These are phyloP conservation scores for Rugosomyces carneus DNA, from an alignment of 1,284 basidiomycete genomes.

Conservation along the genomic window DNA sequence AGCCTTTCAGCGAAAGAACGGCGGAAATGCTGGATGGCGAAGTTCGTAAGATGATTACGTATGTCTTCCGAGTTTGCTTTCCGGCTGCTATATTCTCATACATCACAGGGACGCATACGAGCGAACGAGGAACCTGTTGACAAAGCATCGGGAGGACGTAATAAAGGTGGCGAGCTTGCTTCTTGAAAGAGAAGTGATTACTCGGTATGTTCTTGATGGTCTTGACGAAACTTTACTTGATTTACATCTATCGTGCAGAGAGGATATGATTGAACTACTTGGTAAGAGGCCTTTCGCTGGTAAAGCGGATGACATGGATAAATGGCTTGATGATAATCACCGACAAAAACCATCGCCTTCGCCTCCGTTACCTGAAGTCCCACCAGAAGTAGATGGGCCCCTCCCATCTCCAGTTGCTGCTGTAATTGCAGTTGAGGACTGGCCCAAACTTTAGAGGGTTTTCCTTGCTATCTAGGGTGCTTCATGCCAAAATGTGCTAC, in stretches of 20 bases:
- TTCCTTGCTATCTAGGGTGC: slow-evolving; percentile 9
- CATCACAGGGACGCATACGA: slow-evolving; percentile 66
- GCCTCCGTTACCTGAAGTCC: slow-evolving; percentile 45
- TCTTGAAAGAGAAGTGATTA: slow-evolving; percentile 93
- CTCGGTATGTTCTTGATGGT: slow-evolving; percentile 49
- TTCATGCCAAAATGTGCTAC: slow-evolving; percentile 21
- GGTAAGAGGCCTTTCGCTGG: slow-evolving; percentile 81
- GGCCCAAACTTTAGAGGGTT: slow-evolving; percentile 19
- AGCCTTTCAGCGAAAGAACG: slow-evolving; percentile 97
- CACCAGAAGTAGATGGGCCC: slow-evolving; percentile 28
- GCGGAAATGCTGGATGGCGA: slow-evolving; percentile 89
- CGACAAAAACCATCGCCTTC: slow-evolving; percentile 46
- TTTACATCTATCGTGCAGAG: slow-evolving; percentile 23
- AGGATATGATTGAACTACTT: slow-evolving; percentile 84
- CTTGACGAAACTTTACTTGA: not conserved
- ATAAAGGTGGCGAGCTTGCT: slow-evolving; percentile 92
- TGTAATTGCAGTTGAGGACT: slow-evolving; percentile 32
- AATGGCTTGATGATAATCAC: slow-evolving; percentile 79
- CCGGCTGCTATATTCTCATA: not conserved
- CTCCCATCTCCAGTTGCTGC: slow-evolving; percentile 49
- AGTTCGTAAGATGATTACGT: slow-evolving; percentile 94
- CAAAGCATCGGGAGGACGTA: slow-evolving; percentile 80
- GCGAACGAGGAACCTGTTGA: slow-evolving; percentile 81
- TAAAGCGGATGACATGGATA: slow-evolving; percentile 87
- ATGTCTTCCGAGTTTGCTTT: slow-evolving; percentile 21